These are phyloP conservation scores for Tylopilus sp. DNA, from an alignment of 1,284 basidiomycete genomes.

Conservation along the genomic window DNA sequence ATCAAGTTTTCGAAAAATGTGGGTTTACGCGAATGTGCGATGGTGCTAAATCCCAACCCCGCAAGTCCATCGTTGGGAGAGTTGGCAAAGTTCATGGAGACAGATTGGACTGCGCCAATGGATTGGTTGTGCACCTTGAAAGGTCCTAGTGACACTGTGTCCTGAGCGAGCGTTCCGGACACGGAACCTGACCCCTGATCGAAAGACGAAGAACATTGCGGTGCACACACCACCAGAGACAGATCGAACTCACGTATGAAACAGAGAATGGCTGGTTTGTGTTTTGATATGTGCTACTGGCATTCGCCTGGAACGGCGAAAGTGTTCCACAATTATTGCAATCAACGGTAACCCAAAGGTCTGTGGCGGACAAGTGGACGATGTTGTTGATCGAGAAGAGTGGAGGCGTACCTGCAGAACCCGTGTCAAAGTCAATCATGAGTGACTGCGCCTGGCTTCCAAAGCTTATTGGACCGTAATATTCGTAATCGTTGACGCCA, in stretches of 20 bases:
- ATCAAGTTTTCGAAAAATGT: constrained; percentile 67
- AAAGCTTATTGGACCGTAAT: constrained; percentile 46
- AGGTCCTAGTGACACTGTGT: constrained; percentile 46
- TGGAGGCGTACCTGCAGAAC: constrained; percentile 39
- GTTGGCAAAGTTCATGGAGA: constrained; percentile 43
- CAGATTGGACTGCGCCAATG: constrained; percentile 45
- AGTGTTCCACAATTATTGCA: constrained; percentile 39
- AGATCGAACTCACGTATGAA: constrained; percentile 48
- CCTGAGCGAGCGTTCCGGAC: constrained; percentile 43
- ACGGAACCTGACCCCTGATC: constrained; percentile 49
- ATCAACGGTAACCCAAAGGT: constrained; percentile 49
- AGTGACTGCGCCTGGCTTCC: constrained; percentile 47
- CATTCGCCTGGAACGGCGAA: constrained; percentile 35
- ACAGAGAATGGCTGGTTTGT: constrained; percentile 42
- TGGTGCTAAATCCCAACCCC: constrained; percentile 56
- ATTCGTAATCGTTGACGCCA: constrained; percentile 42
- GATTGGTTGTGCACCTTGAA: constrained; percentile 44
- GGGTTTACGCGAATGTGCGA: constrained; percentile 42
- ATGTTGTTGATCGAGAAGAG: background rate
- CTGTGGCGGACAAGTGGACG: constrained; percentile 16
- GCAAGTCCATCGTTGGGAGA: constrained; percentile 52
- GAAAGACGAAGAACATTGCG: constrained; percentile 9
- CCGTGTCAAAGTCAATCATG: constrained; percentile 55
- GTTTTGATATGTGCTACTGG: constrained; percentile 42
- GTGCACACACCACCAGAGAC: constrained; percentile 12